Evolutionary conservation across 2,329 filamentous ascomycete genomes (phyloP), one percentile per base, ranked within the genome.

Genomic region (Colletotrichum sp.): DNA sequence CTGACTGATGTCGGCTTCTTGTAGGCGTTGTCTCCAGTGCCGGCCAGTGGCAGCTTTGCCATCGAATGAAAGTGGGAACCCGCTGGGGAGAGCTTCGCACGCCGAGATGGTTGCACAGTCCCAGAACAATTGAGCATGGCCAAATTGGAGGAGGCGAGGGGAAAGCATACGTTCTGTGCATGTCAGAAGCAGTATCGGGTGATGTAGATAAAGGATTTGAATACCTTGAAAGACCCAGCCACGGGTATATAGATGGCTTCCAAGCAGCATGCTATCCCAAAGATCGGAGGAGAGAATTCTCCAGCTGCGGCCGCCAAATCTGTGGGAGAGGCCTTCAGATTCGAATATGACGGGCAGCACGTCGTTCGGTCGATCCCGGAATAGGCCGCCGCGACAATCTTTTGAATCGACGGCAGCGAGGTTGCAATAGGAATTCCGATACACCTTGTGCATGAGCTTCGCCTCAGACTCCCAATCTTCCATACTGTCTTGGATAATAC

Each of bases 61-160:
- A 21, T 72, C 70, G 12, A 72, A 29, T 18, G 65, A 18, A 2
- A 43, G 11, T 4, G 78, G 74, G 11, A 79, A 66, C 3, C 78
- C 78, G 0, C 15, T 7, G 1, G 78, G 78, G 8, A 78, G 69
- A 2, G 59, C 34, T 43, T 79, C 78, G 66, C 75, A 76, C 1
- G 77, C 78, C 11, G 65, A 74, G 18, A 73, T 15, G 6, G 71
- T 76, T 13, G 76, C 75, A 47, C 78, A 79, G 66, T 79, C 77
- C 78, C 78, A 79, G 68, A 79, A 77, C 0, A 79, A 57, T 21
- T 79, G 78, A 3, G 29, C 18, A 0, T 16, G 7, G 3, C 73
- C 66, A 47, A 78, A 79, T 38, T 79, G 78, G 1, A 79, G 58
- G 4, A 78, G 66, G 3, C 78, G 73, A 1, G 77, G 77, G 1